Percentiles rank a stretch among this genome's conserved stretches.
Evolutionary conservation across 495 filamentous ascomycete genomes (phyloP).

Genomic region (Immersiella caudata): DNA sequence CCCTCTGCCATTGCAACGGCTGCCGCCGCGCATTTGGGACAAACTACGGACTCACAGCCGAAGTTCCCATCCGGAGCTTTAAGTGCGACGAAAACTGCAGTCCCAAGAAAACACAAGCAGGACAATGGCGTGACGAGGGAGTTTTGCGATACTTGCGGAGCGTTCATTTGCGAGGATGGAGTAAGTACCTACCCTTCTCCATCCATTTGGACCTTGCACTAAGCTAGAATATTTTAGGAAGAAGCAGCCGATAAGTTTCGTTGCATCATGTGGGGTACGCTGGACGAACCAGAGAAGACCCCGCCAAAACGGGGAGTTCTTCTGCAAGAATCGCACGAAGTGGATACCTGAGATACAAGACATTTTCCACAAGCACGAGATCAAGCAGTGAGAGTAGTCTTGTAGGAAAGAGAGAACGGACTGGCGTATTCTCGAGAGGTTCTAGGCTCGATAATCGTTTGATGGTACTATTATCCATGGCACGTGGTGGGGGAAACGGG

Average conservation of each 20-base stretch:
- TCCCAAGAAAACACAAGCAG: slow-evolving; percentile 32
- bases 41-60: slow-evolving; percentile 66
- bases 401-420: too few relatives aligned
- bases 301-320: slow-evolving; percentile 74
- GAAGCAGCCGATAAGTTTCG: slow-evolving; percentile 59
- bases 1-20: slow-evolving; percentile 66
- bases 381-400: not conserved
- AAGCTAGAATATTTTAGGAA: slow-evolving; percentile 39
- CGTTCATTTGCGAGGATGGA: slow-evolving; percentile 65
- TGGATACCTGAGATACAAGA: slow-evolving; percentile 68
- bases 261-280: slow-evolving; percentile 64
- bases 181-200: slow-evolving; percentile 37
- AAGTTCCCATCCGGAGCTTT: slow-evolving; percentile 43
- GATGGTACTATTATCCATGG: too few relatives aligned
- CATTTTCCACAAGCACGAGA: not conserved
- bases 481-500: too few relatives aligned
- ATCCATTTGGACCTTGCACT: not conserved
- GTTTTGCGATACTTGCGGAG: slow-evolving; percentile 66
- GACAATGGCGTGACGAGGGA: slow-evolving; percentile 49
- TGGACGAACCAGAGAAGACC: slow-evolving; percentile 63
- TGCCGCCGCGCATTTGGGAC: slow-evolving; percentile 67
- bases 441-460: too few relatives aligned
- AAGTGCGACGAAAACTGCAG: slow-evolving; percentile 26
- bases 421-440: too few relatives aligned
- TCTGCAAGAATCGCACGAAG: slow-evolving; percentile 56